Evolutionary conservation across 2,329 filamentous ascomycete species (phyloP), one percentile per base, ranked within the genome.

Genomic region (Aspergillus novoparasiticus): DNA sequence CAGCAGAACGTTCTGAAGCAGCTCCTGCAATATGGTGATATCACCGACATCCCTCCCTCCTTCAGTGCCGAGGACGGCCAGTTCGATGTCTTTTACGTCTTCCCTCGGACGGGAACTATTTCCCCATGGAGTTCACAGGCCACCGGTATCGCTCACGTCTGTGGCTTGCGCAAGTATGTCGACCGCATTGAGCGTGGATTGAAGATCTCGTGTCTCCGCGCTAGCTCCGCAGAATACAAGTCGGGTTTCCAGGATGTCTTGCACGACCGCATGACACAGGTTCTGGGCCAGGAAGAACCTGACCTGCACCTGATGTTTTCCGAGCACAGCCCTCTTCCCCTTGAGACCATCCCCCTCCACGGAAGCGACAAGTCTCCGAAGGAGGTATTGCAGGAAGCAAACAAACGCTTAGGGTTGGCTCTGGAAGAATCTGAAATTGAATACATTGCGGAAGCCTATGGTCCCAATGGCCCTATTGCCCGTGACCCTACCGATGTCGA

Each of bases 61-160:
- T 74, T 83, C 79, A 65, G 77, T 71, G 70, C 80, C 79, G 70
- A 79, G 65, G 84, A 86, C 63, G 80, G 83, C 59, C 77, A 83
- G 63, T 82, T 83, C 50, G 79, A 84, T 56, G 82, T 89, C 66
- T 86, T 91, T 75, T 92, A 93, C 75, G 85, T 97, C 63, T 88
- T 86, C 54, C 94, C 94, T 23, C 87, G 94, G 69, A 91, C 91
- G 21, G 88, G 88, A 71, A 94, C 88, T 2, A 89, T 96, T 69
- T 97, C 94, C 46, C 95, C 95, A 75, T 99, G 95, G 95, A 97
- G 93, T 80, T 97, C 94, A 61, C 94, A 97, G 79, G 94, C 94
- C 32, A 97, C 94, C 54, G 94, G 89, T 76, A 97, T 98, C 76
- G 91, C 94, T 59, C 89, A 95, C 69, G 94, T 97, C 36, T 98